phyloP scores from a whole-genome alignment of 208 protist genomes.

The Leishmania mexicana region DNA sequence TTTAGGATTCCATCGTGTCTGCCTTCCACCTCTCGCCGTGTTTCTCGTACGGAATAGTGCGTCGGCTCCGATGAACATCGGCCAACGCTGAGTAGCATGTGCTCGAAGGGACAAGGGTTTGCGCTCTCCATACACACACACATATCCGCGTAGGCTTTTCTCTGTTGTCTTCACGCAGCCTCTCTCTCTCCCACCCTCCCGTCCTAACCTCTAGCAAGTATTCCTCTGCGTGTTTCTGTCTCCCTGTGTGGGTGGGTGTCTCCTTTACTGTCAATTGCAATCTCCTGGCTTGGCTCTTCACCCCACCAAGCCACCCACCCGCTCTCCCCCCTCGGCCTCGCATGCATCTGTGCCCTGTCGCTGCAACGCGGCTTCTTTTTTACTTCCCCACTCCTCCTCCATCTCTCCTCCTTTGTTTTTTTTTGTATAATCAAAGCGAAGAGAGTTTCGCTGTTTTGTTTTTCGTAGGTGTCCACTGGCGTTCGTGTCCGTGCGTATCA shows the following conservation, averaged over 20 bases:
- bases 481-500: background rate
- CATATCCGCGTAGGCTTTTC: background rate
- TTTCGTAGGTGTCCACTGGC: background rate
- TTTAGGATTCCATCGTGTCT: background rate
- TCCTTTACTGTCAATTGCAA: background rate
- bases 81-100: background rate
- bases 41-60: background rate
- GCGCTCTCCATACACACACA: background rate
- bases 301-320: background rate
- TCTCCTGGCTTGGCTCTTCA: background rate
- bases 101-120: background rate
- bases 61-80: background rate
- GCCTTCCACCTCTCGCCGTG: background rate
- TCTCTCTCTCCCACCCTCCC: background rate
- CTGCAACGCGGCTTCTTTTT: background rate
- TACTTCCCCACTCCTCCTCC: background rate
- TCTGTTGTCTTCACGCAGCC: background rate
- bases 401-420: too few relatives aligned
- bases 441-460: background rate
- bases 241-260: background rate
- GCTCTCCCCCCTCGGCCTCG: background rate
- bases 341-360: background rate
- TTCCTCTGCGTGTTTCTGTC: background rate
- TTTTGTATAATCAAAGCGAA: background rate
- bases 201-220: background rate